phyloP scores from a whole-genome alignment of 2,329 filamentous ascomycete species.

The Ilyonectria mors-panacis region DNA sequence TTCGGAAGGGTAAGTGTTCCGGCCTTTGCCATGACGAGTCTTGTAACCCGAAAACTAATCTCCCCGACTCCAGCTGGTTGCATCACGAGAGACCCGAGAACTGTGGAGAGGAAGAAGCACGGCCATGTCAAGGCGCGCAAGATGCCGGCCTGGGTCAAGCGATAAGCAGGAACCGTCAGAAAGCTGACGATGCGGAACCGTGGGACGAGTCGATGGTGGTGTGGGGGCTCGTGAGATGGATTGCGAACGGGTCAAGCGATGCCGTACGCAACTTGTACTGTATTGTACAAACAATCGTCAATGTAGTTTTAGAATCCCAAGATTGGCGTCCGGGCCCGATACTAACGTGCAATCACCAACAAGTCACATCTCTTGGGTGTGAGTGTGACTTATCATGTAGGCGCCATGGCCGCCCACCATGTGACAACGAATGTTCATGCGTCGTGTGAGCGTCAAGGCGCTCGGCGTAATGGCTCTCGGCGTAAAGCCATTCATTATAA shows the following conservation, averaged over 20 bases:
- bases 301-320: conserved; percentile 48
- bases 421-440: conserved; percentile 14
- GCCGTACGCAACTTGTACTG: conserved; percentile 36
- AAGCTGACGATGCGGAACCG: conserved; percentile 31
- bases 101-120: conserved; percentile 98
- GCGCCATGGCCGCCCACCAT: conserved; percentile 11
- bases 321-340: conserved; percentile 33
- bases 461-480: not conserved
- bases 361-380: conserved; percentile 22
- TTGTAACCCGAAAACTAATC: conserved; percentile 58
- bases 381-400: conserved; percentile 12
- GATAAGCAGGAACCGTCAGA: conserved; percentile 57
- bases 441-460: conserved; percentile 1
- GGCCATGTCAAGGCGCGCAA: conserved; percentile 97
- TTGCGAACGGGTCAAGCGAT: conserved; percentile 31
- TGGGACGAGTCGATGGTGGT: conserved; percentile 33
- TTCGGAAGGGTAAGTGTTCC: conserved; percentile 84
- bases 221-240: conserved; percentile 39
- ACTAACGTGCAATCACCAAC: conserved; percentile 30
- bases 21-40: conserved; percentile 23
- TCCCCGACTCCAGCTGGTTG: conserved; percentile 79
- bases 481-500: not conserved
- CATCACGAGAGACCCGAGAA: conserved; percentile 90
- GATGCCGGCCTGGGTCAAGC: conserved; percentile 98
- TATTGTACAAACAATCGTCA: conserved; percentile 48